Conservation (phyloP, 768 basidiomycete genomes). For the Auricularia heimuer region DNA sequence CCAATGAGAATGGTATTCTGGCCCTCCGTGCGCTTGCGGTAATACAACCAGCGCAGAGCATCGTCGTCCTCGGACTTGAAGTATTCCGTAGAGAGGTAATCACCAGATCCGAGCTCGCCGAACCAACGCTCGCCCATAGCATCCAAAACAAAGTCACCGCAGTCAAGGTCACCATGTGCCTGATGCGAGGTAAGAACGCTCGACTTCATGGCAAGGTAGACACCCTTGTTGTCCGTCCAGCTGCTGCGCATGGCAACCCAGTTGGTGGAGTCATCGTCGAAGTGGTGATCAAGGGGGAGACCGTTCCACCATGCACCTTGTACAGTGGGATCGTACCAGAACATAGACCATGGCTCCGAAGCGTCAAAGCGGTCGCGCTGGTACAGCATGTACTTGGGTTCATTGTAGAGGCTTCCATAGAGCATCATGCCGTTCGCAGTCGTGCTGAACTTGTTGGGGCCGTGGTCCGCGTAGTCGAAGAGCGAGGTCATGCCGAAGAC, state of each 20-base stretch:
- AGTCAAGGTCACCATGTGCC: constrained; percentile 91
- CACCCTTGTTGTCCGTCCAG: constrained; percentile 80
- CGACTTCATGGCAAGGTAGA: constrained; percentile 85
- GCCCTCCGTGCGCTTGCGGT: constrained; percentile 93
- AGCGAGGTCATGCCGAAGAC: constrained; percentile 73
- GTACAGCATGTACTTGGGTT: constrained; percentile 71
- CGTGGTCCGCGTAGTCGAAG: constrained; percentile 77
- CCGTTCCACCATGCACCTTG: constrained; percentile 90
- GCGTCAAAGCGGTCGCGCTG: constrained; percentile 85
- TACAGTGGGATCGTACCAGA: constrained; percentile 85
- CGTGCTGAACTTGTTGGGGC: constrained; percentile 89
- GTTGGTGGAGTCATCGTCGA: constrained; percentile 57
- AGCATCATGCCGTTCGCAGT: constrained; percentile 85
- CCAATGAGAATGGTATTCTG: constrained; percentile 88
- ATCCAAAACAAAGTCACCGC: constrained; percentile 92
- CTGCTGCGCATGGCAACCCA: constrained; percentile 90
- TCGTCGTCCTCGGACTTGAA: constrained; percentile 66
- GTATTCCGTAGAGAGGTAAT: constrained; percentile 71
- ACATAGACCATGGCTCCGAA: constrained; percentile 61
- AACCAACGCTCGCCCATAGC: constrained; percentile 90
- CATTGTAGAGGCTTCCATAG: constrained; percentile 58
- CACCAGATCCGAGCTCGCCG: constrained; percentile 83
- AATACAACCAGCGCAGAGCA: constrained; percentile 78
- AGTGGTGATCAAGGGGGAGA: constrained; percentile 71
- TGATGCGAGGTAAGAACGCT: constrained; percentile 75